A percentile compares a stretch with the other conserved stretches of the same genome.
Evolutionary conservation across 176 grass and related monocot genomes (phyloP).

Genomic region (Ensete glaucum): DNA sequence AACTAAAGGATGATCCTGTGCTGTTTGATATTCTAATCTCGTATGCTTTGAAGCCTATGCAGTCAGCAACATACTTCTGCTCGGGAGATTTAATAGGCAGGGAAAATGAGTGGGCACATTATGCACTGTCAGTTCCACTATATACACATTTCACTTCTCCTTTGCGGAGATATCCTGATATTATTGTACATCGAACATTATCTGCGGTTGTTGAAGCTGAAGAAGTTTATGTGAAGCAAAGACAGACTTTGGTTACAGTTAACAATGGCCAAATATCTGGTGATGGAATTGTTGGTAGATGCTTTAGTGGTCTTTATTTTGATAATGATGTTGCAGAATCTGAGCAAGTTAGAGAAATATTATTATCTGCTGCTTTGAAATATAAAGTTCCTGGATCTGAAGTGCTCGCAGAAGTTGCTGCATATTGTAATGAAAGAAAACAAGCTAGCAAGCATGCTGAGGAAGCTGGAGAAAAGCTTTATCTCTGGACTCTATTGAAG

Average conservation of each 20-base stretch:
- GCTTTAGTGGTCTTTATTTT: constrained; percentile 68
- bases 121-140: constrained; percentile 61
- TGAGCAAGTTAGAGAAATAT: constrained; percentile 55
- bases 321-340: constrained; percentile 55
- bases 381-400: constrained; percentile 57
- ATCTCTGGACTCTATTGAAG: constrained; percentile 84
- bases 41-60: constrained; percentile 93
- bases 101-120: constrained; percentile 88
- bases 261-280: constrained; percentile 20
- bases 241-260: constrained; percentile 12
- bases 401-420: constrained; percentile 50
- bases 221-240: constrained; percentile 54
- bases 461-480: constrained; percentile 78
- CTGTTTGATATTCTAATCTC: constrained; percentile 88
- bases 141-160: constrained; percentile 98
- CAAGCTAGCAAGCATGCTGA: constrained; percentile 68
- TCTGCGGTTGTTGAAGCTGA: constrained; percentile 76
- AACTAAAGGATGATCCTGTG: constrained; percentile 68
- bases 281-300: constrained; percentile 27
- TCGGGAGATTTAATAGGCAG: constrained; percentile 52
- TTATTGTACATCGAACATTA: constrained; percentile 87
- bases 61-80: constrained; percentile 78
- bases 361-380: constrained; percentile 48
- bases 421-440: constrained; percentile 86
- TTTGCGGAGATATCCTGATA: constrained; percentile 87